Percentiles rank a stretch among this genome's conserved stretches.
Conservation (phyloP, 129 eudicot species). For the Mikania micrantha region DNA sequence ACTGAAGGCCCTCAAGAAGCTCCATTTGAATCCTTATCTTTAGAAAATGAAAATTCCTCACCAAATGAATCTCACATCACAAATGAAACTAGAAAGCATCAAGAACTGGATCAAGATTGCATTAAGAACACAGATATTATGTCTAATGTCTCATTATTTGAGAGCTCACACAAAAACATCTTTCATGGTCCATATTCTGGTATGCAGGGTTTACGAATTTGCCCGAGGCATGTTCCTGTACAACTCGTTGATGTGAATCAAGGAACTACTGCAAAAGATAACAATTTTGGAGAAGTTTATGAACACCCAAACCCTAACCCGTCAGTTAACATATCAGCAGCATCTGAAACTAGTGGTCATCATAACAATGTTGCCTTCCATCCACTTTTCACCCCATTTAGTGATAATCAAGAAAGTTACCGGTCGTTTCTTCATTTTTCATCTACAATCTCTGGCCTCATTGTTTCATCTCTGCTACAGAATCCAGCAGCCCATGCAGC, state of each 20-base stretch:
- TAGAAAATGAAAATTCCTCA: conserved; percentile 27
- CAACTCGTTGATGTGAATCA: conserved; percentile 74
- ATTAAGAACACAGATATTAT: conserved; percentile 24
- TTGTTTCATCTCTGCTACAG: conserved; percentile 71
- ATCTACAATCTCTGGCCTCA: conserved; percentile 63
- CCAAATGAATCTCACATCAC: conserved; percentile 43
- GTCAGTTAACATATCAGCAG: conserved; percentile 32
- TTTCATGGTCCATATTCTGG: conserved; percentile 15
- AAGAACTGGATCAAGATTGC: conserved; percentile 29
- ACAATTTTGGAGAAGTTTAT: conserved; percentile 34
- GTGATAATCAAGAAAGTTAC: conserved; percentile 44
- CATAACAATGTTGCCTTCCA: conserved; percentile 41
- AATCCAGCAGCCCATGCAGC: conserved; percentile 98
- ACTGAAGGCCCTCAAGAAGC: conserved; percentile 36
- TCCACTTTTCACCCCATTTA: conserved; percentile 50
- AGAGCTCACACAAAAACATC: conserved; percentile 21
- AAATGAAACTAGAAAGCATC: conserved; percentile 35
- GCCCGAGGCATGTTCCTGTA: conserved; percentile 86
- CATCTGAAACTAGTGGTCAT: conserved; percentile 39
- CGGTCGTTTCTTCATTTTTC: conserved; percentile 49
- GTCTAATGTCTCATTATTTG: conserved; percentile 27
- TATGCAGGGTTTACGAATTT: too few species aligned
- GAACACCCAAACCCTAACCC: conserved; percentile 28
- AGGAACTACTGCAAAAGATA: conserved; percentile 18
- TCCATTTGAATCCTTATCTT: conserved; percentile 31